Base-by-base conservation (phyloP, 768 basidiomycete species). In the Tulasnella sp. region DNA sequence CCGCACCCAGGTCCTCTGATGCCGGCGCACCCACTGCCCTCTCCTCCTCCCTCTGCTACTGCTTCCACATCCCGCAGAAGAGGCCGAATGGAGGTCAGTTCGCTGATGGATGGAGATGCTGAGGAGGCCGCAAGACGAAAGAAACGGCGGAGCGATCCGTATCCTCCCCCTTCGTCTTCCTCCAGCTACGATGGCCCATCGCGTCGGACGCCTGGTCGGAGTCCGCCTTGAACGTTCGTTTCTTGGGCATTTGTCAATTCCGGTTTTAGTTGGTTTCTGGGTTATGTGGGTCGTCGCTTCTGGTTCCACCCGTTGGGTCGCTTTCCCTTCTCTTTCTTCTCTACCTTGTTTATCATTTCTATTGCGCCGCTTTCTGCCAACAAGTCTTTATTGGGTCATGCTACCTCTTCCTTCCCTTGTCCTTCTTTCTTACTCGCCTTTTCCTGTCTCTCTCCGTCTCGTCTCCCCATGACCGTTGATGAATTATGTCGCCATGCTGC, bases 361-460 rank as follows among this genome's bases (percentile, higher is more conserved):
- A 54, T 54, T 54, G 54, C 54, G 24, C 54, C 16, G 46, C 46
- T 46, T 46, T 46, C 46, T 18, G 54, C 22, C 54, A 54, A 54
- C 54, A 54, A 54, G 54, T 54, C 54, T 54, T 54, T 54, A 54
- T 54, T 54, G 54, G 54, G 54, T 54, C 54, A 54, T n/a, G 54
- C 54, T 24, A n/a, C 24, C 54, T n/a, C 54, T 44, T 73, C 9
- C 42, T 14, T 46, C 42, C 4, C 18, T 46, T 44, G 9, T 14
- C 41, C 48, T 48, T 41, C 16, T 24, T 40, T 75, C 42, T 48
- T 75, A 22, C 48, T 42, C 41, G 16, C 40, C 77, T 78, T 34
- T 78, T 64, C 40, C 46, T 78, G 7, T 58, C 77, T 76, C 48
- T 24, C 40, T 40, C 75, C 37, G 37, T 37, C 37, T 37, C 37